phyloP scores from a whole-genome alignment of 257 asterid species.

The Solanum sejunctum region DNA sequence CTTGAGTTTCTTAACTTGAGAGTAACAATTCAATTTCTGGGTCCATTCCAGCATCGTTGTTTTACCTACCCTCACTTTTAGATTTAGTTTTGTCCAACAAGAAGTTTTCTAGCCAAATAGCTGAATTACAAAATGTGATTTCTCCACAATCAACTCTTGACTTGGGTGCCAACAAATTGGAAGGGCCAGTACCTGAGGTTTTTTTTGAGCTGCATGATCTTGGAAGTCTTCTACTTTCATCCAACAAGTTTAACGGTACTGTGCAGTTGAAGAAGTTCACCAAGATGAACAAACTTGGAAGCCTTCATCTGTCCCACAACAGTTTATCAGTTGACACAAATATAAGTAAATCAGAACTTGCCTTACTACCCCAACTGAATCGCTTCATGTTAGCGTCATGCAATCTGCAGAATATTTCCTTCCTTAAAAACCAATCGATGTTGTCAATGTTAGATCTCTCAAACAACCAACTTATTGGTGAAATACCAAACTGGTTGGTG shows the following conservation, averaged over 20 bases:
- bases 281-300: background rate
- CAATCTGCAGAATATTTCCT: slow-evolving; percentile 28
- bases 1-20: no score
- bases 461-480: slow-evolving; percentile 5
- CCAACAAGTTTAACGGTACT: slow-evolving; percentile 1
- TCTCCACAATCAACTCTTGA: slow-evolving; percentile 7
- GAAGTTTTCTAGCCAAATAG: slow-evolving; percentile 33
- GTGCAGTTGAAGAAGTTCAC: background rate
- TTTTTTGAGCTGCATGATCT: background rate
- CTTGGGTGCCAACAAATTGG: background rate
- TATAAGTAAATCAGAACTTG: background rate
- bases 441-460: slow-evolving; percentile 15
- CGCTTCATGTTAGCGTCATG: slow-evolving; percentile 32
- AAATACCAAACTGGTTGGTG: background rate
- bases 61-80: slow-evolving; percentile 9
- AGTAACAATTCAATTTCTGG: background rate
- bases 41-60: background rate
- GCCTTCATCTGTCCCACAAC: slow-evolving; percentile 3
- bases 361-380: slow-evolving; percentile 7
- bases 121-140: slow-evolving; percentile 11
- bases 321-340: slow-evolving; percentile 2
- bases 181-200: slow-evolving; percentile 3
- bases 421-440: slow-evolving; percentile 14
- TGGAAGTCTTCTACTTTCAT: background rate
- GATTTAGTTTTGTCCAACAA: slow-evolving; percentile 12